Conservation (phyloP, 129 eudicot genomes). For the Heracleum sosnowskyi region DNA sequence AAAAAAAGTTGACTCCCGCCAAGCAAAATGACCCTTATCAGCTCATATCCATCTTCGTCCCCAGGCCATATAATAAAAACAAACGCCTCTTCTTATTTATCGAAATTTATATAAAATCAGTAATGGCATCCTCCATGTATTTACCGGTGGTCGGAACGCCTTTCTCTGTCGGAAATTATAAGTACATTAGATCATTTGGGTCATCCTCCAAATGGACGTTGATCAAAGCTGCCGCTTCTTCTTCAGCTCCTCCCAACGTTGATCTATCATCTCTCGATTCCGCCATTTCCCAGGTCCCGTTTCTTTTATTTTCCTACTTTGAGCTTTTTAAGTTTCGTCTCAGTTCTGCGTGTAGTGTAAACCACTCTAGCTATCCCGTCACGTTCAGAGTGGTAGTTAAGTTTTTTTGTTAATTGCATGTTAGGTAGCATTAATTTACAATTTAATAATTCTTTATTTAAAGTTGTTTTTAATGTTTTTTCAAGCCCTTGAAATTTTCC, state of each 20-base stretch:
- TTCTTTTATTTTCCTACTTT: too few relatives aligned
- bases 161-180: background rate
- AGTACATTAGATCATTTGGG: background rate
- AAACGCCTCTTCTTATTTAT: background rate
- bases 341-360: too few relatives aligned
- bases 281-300: slow-evolving; percentile 1
- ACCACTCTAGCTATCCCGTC: too few relatives aligned
- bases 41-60: background rate
- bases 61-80: background rate
- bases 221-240: background rate
- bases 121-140: background rate
- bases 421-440: too few relatives aligned
- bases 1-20: background rate
- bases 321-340: too few relatives aligned
- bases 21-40: background rate
- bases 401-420: too few relatives aligned
- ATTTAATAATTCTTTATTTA: too few relatives aligned
- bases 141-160: background rate
- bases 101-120: background rate
- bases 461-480: too few relatives aligned
- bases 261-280: slow-evolving; percentile 1
- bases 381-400: too few relatives aligned
- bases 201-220: background rate
- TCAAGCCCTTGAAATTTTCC: too few relatives aligned
- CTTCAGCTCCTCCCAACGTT: slow-evolving; percentile 4